phyloP scores from a whole-genome alignment of 2,329 filamentous ascomycete species.

The Hypoxylon sp. region DNA sequence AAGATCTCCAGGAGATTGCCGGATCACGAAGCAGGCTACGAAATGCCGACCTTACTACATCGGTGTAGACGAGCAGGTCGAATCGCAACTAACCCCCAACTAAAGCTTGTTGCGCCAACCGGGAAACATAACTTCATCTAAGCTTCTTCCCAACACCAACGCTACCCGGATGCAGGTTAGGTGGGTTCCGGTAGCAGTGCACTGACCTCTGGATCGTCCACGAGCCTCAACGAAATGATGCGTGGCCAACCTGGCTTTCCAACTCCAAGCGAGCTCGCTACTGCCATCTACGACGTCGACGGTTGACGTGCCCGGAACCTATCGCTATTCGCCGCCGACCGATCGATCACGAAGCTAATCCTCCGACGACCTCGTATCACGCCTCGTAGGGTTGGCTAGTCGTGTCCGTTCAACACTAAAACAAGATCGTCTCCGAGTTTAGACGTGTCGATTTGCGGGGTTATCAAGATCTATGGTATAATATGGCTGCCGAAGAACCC shows the following conservation, averaged over 20 bases:
- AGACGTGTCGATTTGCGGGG: neutral
- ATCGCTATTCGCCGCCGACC: neutral
- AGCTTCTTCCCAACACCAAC: neutral
- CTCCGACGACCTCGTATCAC: neutral
- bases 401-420: neutral
- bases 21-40: neutral
- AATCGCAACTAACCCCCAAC: slow-evolving; percentile 1
- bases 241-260: neutral
- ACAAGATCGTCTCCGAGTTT: neutral
- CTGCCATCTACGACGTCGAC: slow-evolving; percentile 4
- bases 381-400: neutral
- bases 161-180: slow-evolving; percentile 30
- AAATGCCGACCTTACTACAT: neutral
- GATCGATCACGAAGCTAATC: neutral
- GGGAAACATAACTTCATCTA: slow-evolving; percentile 4
- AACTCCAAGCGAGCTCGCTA: slow-evolving; percentile 7
- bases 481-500: slow-evolving; percentile 23
- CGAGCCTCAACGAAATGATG: slow-evolving; percentile 17
- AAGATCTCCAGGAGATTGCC: neutral
- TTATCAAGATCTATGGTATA: slow-evolving; percentile 1
- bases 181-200: slow-evolving; percentile 11
- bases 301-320: slow-evolving; percentile 4
- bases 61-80: neutral
- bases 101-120: neutral
- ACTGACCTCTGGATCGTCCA: slow-evolving; percentile 22